phyloP scores from a whole-genome alignment of 1,284 basidiomycete species.

The Melampsora larici-populina region DNA sequence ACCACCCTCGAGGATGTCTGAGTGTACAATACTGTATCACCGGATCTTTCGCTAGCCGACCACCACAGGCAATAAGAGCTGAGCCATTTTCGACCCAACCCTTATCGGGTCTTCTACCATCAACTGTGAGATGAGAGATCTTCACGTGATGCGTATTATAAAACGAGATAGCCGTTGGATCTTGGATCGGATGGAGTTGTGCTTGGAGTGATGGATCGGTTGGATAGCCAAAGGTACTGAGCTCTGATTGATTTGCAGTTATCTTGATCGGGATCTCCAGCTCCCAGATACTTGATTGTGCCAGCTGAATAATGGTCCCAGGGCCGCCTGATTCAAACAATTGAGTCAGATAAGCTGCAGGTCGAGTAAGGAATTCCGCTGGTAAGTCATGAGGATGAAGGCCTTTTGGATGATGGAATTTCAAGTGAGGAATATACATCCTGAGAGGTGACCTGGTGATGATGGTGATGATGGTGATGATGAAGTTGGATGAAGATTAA shows the following conservation, averaged over 20 bases:
- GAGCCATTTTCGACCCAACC: slow-evolving; percentile 30
- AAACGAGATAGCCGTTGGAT: slow-evolving; percentile 35
- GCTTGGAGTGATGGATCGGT: slow-evolving; percentile 22
- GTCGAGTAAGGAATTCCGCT: slow-evolving; percentile 17
- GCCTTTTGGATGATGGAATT: not conserved
- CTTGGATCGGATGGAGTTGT: slow-evolving; percentile 31
- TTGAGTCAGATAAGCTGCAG: slow-evolving; percentile 33
- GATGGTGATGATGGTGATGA: too few relatives aligned
- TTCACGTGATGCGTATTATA: slow-evolving; percentile 41
- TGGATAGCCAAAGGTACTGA: slow-evolving; percentile 41
- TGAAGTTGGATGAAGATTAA: too few relatives aligned
- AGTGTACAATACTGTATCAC: slow-evolving; percentile 37
- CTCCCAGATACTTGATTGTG: slow-evolving; percentile 27
- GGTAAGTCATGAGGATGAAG: slow-evolving; percentile 36
- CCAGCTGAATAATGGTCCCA: slow-evolving; percentile 29
- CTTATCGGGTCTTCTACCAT: slow-evolving; percentile 37
- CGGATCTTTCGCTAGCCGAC: slow-evolving; percentile 23
- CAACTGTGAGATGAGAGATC: slow-evolving; percentile 36
- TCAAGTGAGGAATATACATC: too few relatives aligned
- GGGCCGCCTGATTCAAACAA: slow-evolving; percentile 30
- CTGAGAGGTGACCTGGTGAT: too few relatives aligned
- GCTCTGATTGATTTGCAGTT: slow-evolving; percentile 32
- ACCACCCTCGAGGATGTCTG: slow-evolving; percentile 36
- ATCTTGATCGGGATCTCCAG: slow-evolving; percentile 33
- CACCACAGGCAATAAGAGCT: slow-evolving; percentile 33